These are phyloP conservation scores for Tricholoma flavovirens DNA, from an alignment of 768 basidiomycete genomes.

Conservation along the genomic window DNA sequence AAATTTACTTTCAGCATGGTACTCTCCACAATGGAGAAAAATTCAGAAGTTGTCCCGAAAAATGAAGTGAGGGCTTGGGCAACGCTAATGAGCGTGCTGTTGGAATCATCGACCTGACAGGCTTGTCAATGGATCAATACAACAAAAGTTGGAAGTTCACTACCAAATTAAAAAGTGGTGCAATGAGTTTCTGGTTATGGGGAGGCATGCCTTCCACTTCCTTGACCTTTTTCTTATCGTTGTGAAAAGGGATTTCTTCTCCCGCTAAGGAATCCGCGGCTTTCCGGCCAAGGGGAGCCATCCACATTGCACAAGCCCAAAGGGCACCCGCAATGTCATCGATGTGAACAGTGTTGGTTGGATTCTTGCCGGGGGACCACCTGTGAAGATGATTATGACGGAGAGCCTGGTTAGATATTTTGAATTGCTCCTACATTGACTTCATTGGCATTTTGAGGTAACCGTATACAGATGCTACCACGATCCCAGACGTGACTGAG, in stretches of 20 bases:
- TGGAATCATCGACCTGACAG: slow-evolving; percentile 60
- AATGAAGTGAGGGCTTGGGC: slow-evolving; percentile 61
- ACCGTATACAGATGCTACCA: slow-evolving; percentile 75
- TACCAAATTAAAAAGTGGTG: slow-evolving; percentile 82
- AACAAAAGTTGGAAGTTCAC: slow-evolving; percentile 13
- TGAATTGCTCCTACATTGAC: slow-evolving; percentile 50
- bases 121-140: background rate
- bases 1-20: slow-evolving; percentile 56
- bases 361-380: slow-evolving; percentile 75
- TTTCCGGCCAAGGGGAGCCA: slow-evolving; percentile 52
- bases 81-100: slow-evolving; percentile 61
- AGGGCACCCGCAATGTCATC: slow-evolving; percentile 74
- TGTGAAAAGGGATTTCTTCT: slow-evolving; percentile 59
- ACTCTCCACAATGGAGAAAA: slow-evolving; percentile 66
- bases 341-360: slow-evolving; percentile 70
- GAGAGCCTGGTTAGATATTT: background rate
- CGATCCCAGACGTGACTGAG: slow-evolving; percentile 64
- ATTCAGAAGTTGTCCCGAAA: slow-evolving; percentile 79
- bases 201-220: slow-evolving; percentile 59
- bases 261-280: slow-evolving; percentile 64
- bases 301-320: slow-evolving; percentile 79
- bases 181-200: slow-evolving; percentile 52
- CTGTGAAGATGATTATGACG: slow-evolving; percentile 29
- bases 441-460: slow-evolving; percentile 83
- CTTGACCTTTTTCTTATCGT: slow-evolving; percentile 62